Percentiles rank a stretch among this genome's conserved stretches.
These are phyloP conservation scores for Suillus decipiens DNA, from an alignment of 768 basidiomycete genomes.

Conservation along the genomic window DNA sequence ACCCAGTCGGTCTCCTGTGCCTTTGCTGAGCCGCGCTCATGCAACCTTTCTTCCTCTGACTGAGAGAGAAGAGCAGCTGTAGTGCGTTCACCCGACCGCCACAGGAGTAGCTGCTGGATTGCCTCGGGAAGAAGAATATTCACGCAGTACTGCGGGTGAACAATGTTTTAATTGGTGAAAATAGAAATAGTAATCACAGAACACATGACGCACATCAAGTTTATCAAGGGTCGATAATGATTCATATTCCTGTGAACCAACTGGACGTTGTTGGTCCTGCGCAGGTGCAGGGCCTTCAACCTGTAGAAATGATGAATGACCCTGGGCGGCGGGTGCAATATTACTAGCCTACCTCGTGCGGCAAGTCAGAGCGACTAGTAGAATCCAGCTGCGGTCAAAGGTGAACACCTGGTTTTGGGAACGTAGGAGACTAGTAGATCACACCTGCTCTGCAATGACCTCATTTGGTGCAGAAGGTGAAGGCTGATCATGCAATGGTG, in stretches of 20 bases:
- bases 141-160: constrained; percentile 57
- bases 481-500: neutral
- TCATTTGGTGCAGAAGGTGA: neutral
- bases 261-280: constrained; percentile 24
- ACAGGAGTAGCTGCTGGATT: constrained; percentile 71
- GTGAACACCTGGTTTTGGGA: neutral
- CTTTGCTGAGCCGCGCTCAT: constrained; percentile 47
- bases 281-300: neutral
- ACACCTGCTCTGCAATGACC: neutral
- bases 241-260: constrained; percentile 47
- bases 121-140: constrained; percentile 74
- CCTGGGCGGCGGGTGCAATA: too few relatives aligned
- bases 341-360: neutral
- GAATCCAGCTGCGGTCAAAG: neutral
- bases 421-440: neutral
- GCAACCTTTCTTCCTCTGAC: constrained; percentile 58
- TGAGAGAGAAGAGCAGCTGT: constrained; percentile 48
- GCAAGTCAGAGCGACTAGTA: neutral
- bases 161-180: constrained; percentile 8
- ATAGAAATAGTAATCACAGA: neutral
- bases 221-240: constrained; percentile 47
- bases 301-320: neutral
- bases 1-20: constrained; percentile 69
- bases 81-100: constrained; percentile 63
- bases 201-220: constrained; percentile 43